Conservation (phyloP, 805 yeast species). For the Aciculoconidium aculeatum region DNA sequence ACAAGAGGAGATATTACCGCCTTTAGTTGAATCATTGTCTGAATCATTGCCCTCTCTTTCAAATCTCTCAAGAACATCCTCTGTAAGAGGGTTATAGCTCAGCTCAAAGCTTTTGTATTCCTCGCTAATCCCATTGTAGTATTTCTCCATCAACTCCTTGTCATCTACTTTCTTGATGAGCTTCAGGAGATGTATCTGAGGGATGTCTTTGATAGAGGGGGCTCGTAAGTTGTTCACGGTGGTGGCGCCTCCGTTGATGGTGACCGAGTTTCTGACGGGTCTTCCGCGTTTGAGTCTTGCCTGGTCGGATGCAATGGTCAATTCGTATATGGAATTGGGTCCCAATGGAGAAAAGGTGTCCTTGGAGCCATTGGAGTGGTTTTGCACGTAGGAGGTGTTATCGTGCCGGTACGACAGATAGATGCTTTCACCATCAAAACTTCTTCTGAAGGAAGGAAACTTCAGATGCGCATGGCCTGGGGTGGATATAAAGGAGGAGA, state of each 20-base stretch:
- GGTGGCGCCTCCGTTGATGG: slow-evolving; percentile 39
- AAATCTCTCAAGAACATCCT: slow-evolving; percentile 29
- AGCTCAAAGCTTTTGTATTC: slow-evolving; percentile 33
- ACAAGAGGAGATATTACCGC: slow-evolving; percentile 5
- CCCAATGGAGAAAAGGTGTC: slow-evolving; percentile 50
- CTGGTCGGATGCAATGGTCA: slow-evolving; percentile 58
- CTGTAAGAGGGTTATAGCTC: slow-evolving; percentile 32
- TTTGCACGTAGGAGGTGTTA: slow-evolving; percentile 21
- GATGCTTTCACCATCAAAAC: slow-evolving; percentile 28
- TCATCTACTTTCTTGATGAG: slow-evolving; percentile 20
- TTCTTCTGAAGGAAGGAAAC: slow-evolving; percentile 18
- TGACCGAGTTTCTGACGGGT: slow-evolving; percentile 27
- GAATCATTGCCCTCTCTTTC: slow-evolving; percentile 13
- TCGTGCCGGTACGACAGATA: slow-evolving; percentile 22
- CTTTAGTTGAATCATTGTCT: no score
- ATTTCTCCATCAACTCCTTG: slow-evolving; percentile 14
- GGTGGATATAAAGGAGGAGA: slow-evolving; percentile 13
- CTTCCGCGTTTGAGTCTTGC: slow-evolving; percentile 32
- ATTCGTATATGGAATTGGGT: slow-evolving; percentile 71
- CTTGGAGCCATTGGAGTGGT: slow-evolving; percentile 12
- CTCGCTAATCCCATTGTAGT: slow-evolving; percentile 13
- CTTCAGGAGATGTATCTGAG: slow-evolving; percentile 57
- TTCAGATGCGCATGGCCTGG: slow-evolving; percentile 6
- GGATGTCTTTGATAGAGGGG: slow-evolving; percentile 82
- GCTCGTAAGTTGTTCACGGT: slow-evolving; percentile 41